Conservation (phyloP, 2,329 filamentous ascomycete species). For the Aspergillus ruber region DNA sequence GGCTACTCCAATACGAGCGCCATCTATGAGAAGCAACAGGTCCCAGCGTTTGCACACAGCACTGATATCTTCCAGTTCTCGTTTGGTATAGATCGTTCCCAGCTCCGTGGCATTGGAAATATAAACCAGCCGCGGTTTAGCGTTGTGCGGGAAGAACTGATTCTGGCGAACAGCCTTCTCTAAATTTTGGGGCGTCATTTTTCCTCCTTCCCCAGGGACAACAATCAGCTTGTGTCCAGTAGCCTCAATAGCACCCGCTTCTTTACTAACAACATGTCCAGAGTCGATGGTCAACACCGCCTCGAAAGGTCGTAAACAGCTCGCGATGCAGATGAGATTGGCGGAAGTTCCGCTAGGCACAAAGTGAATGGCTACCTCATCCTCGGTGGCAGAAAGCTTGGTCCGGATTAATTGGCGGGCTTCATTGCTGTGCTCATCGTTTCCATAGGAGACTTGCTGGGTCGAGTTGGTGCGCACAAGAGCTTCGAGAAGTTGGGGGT, state of each 20-base stretch:
- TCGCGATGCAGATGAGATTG: conserved; percentile 48
- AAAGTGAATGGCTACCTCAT: conserved; percentile 45
- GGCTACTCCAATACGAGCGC: conserved; percentile 42
- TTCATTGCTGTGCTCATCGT: conserved; percentile 39
- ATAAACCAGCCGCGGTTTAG: conserved; percentile 47
- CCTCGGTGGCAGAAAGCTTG: conserved; percentile 21
- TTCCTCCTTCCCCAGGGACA: conserved; percentile 41
- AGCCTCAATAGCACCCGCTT: conserved; percentile 48
- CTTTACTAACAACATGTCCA: conserved; percentile 46
- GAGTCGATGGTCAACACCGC: conserved; percentile 47
- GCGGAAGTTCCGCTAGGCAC: conserved; percentile 49
- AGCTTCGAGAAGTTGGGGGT: conserved; percentile 45
- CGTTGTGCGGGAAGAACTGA: conserved; percentile 48
- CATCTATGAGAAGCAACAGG: conserved; percentile 44
- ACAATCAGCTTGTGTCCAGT: conserved; percentile 49
- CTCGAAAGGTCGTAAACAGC: conserved; percentile 46
- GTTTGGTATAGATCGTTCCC: conserved; percentile 43
- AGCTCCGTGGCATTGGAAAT: conserved; percentile 49
- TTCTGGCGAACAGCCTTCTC: conserved; percentile 42
- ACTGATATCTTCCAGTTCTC: conserved; percentile 40
- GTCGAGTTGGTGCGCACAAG: conserved; percentile 40
- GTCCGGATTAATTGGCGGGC: conserved; percentile 39
- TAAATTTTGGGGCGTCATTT: conserved; percentile 41
- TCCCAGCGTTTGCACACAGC: conserved; percentile 36
- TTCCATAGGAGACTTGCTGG: conserved; percentile 45